These are phyloP conservation scores for Fusarium fracticaudum DNA, from an alignment of 2,329 filamentous ascomycete species.

Conservation along the genomic window DNA sequence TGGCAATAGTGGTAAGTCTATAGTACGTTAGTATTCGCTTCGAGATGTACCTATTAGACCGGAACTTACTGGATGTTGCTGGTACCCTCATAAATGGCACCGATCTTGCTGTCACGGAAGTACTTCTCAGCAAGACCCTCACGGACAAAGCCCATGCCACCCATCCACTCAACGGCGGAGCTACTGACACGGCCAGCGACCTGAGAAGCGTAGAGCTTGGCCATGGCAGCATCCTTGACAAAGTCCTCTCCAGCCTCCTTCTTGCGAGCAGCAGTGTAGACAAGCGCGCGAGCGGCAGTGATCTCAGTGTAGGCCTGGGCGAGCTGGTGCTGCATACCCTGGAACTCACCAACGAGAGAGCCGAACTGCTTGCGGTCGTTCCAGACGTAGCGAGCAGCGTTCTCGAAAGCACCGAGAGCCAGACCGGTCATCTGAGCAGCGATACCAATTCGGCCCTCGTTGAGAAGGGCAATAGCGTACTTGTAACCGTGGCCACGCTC, in stretches of 20 bases:
- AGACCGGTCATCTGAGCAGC: slow-evolving; percentile 98
- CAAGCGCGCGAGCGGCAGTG: slow-evolving; percentile 85
- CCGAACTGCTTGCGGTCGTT: slow-evolving; percentile 99
- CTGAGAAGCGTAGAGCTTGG: slow-evolving; percentile 93
- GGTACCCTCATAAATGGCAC: slow-evolving; percentile 95
- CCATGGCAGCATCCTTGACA: slow-evolving; percentile 96
- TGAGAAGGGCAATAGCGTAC: slow-evolving; percentile 92
- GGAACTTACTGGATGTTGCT: slow-evolving; percentile 74
- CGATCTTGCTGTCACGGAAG: slow-evolving; percentile 98
- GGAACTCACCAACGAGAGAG: slow-evolving; percentile 92
- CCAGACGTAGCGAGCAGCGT: slow-evolving; percentile 93
- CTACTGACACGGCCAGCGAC: slow-evolving; percentile 88
- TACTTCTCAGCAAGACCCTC: slow-evolving; percentile 98
- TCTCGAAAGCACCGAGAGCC: slow-evolving; percentile 93
- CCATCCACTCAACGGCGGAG: slow-evolving; percentile 97
- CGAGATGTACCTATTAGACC: background rate
- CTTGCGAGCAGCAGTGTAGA: slow-evolving; percentile 96
- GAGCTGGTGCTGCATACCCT: slow-evolving; percentile 99
- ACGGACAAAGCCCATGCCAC: slow-evolving; percentile 97
- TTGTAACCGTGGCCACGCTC: slow-evolving; percentile 95
- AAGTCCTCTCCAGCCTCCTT: slow-evolving; percentile 98
- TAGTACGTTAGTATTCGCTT: slow-evolving; percentile 26
- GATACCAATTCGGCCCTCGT: slow-evolving; percentile 97
- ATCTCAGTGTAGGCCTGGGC: slow-evolving; percentile 97
- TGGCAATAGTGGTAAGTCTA: slow-evolving; percentile 71